phyloP scores from a whole-genome alignment of 305 asterid genomes.

The Solanum chacoense region DNA sequence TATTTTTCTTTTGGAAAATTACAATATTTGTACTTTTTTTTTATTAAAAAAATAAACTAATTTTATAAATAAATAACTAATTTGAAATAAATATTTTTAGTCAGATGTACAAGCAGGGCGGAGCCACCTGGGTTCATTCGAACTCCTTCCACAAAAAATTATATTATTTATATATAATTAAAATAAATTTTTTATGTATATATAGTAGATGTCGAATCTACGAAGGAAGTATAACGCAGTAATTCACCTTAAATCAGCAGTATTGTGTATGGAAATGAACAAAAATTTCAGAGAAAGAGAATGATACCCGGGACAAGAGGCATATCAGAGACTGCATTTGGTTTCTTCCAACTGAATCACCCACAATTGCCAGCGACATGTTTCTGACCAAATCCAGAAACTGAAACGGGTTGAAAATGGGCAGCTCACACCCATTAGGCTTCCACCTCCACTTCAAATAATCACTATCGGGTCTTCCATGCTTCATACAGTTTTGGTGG shows the following conservation, averaged over 20 bases:
- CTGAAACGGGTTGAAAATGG: conserved; percentile 21
- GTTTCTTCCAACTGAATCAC: conserved; percentile 51
- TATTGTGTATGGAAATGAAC: neutral
- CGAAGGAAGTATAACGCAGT: neutral
- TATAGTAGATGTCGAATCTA: too few relatives aligned
- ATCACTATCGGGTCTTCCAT: conserved; percentile 38
- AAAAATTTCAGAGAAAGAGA: neutral
- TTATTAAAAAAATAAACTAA: neutral
- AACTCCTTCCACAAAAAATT: too few relatives aligned
- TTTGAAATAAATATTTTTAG: neutral
- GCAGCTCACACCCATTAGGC: conserved; percentile 38
- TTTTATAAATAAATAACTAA: neutral
- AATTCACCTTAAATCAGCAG: neutral
- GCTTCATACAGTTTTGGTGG: conserved; percentile 48
- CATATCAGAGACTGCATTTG: conserved; percentile 49
- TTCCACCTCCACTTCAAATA: conserved; percentile 44
- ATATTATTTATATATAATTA: too few relatives aligned
- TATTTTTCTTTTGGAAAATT: neutral
- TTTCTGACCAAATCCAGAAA: conserved; percentile 33
- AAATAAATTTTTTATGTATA: too few relatives aligned
- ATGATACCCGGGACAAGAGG: conserved; percentile 33
- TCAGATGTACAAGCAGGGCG: neutral
- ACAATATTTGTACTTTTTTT: neutral
- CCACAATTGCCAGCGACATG: conserved; percentile 39
- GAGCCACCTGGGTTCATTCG: too few relatives aligned